Evolutionary conservation across 768 basidiomycete species (phyloP), one percentile per base, ranked within the genome.

Genomic region (Rhodosporidiobolus odoratus): DNA sequence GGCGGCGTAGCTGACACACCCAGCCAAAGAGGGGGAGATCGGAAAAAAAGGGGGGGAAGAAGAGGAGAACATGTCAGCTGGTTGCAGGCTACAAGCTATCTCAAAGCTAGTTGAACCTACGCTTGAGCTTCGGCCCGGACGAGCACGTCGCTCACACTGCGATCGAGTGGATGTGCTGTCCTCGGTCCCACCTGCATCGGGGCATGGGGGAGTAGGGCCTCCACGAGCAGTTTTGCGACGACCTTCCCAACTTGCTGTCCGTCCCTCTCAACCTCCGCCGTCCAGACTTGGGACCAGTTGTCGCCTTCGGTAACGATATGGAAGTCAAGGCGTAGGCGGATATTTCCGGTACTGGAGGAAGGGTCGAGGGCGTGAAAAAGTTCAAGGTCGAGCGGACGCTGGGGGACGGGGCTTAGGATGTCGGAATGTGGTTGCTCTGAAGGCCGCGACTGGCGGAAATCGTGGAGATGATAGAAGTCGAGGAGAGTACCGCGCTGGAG

Each of bases 361-460:
- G 48, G 48, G 48, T 50, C 48, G 48, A 50, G 48, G 48, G 23
- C 12, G 48, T 25, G 12, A n/a, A 50, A 23, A 9, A 50, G 48
- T 17, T 13, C 48, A 23, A 23, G 15, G 48, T 23, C 23, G 48
- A 50, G 48, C 21, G 48, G 8, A 25, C 48, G 48, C 12, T 23
- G 48, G 48, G 48, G 48, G 48, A 50, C 48, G 48, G 48, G 48
- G n/a, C n/a, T n/a, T n/a, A n/a, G n/a, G n/a, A n/a, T n/a, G n/a
- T n/a, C n/a, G n/a, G n/a, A n/a, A n/a, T n/a, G n/a, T n/a, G n/a
- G 77, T 73, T 37, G 68, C 72, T n/a, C 47, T 52, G 47, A n/a
- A n/a, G n/a, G n/a, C n/a, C n/a, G n/a, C n/a, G n/a, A n/a, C n/a
- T n/a, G n/a, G n/a, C n/a, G n/a, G n/a, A n/a, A n/a, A n/a, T n/a